phyloP scores from a whole-genome alignment of 2,329 filamentous ascomycete species.

The Cercospora sp. region DNA sequence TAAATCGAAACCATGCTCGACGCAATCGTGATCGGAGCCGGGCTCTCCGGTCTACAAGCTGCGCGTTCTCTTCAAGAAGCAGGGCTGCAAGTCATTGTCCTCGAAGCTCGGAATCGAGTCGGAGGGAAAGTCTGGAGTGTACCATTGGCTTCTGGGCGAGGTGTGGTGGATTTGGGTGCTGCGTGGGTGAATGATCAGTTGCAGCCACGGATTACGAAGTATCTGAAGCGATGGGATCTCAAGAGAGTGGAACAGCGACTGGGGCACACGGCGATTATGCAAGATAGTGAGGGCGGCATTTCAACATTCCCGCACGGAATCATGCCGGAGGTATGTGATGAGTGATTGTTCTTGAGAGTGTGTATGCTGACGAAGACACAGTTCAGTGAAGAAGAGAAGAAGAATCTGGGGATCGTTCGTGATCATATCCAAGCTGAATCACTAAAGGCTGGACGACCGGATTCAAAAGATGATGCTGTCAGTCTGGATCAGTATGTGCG shows the following conservation, averaged over 20 bases:
- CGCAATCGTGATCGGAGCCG: conserved; percentile 26
- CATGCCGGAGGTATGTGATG: not conserved
- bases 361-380: not conserved
- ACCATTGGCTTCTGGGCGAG: conserved; percentile 23
- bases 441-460: conserved; percentile 35
- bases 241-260: conserved; percentile 7
- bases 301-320: conserved; percentile 32
- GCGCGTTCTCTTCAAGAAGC: conserved; percentile 27
- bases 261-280: conserved; percentile 5
- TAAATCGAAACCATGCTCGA: conserved; percentile 4
- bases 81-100: conserved; percentile 26
- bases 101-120: conserved; percentile 35
- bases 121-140: conserved; percentile 29
- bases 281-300: not conserved
- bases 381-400: conserved; percentile 21
- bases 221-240: not conserved
- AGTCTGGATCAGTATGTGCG: conserved; percentile 43
- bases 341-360: not conserved
- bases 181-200: conserved; percentile 60
- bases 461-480: conserved; percentile 37
- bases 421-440: conserved; percentile 41
- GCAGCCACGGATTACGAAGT: conserved; percentile 42
- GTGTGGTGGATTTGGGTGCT: conserved; percentile 54
- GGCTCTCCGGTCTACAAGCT: conserved; percentile 33
- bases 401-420: conserved; percentile 37